A percentile compares a stretch with the other conserved stretches of the same genome.
phyloP scores from a whole-genome alignment of 2,329 filamentous ascomycete species.

The Cytospora mali region DNA sequence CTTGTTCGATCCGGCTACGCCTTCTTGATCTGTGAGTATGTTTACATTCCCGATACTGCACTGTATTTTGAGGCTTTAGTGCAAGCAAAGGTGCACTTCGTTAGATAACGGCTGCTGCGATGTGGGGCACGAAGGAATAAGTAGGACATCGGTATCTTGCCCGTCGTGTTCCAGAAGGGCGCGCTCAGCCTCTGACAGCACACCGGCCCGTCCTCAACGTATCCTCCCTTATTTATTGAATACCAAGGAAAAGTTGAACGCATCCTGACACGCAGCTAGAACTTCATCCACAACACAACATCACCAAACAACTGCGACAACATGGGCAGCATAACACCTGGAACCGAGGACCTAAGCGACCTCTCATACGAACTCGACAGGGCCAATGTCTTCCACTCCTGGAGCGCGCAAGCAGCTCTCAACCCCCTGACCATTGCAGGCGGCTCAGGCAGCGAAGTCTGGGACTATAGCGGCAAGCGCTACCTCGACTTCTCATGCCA shows the following conservation, averaged over 20 bases:
- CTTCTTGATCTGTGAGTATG: background rate
- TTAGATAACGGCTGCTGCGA: background rate
- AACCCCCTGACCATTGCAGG: constrained; percentile 23
- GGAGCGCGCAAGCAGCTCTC: constrained; percentile 25
- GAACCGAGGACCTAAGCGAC: constrained; percentile 16
- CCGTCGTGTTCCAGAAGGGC: background rate
- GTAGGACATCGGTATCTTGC: background rate
- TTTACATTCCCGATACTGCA: background rate
- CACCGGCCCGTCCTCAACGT: background rate
- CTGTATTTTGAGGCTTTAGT: background rate
- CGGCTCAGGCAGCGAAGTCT: constrained; percentile 24
- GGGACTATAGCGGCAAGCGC: constrained; percentile 27
- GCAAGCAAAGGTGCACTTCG: background rate
- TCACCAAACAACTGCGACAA: background rate
- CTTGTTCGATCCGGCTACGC: background rate
- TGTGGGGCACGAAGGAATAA: background rate
- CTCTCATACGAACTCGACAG: constrained; percentile 27
- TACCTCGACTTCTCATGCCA: constrained; percentile 29
- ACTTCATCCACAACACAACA: too few relatives aligned
- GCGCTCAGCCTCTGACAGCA: background rate
- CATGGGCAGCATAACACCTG: constrained; percentile 26
- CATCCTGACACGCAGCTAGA: too few relatives aligned
- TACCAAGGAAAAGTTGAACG: background rate
- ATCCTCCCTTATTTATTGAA: background rate
- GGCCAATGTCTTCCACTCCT: constrained; percentile 27